Evolutionary conservation across 305 asterid species (phyloP), one percentile per base, ranked within the genome.

Genomic region (Ilex paraguariensis): DNA sequence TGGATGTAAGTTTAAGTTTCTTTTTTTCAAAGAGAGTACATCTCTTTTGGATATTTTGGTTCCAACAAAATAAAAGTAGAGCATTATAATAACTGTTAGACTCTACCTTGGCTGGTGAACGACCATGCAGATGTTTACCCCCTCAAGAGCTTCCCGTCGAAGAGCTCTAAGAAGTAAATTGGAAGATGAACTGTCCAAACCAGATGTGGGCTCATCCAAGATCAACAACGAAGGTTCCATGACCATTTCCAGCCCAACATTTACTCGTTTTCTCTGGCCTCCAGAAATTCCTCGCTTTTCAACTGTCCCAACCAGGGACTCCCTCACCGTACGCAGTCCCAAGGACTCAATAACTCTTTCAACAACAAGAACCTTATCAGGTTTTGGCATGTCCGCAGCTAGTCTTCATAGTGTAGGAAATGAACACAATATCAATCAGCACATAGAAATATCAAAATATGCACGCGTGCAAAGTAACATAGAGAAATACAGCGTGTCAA

Each of bases 131-230:
- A 94, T 79, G 73, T 84, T 90, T 62, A 94, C 99, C 59, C 99
- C 99, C 85, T 94, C 99, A 68, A 90, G 91, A 75, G 99, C 92
- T 81, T 94, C 99, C n/a, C 99, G 95, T 66, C 93, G 77, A 68
- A 94, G 99, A 73, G 99, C 99, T 80, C 73, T 85, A 63, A 94
- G 87, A 73, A 94, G 99, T 81, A 94, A 85, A 74, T 81, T 83
- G 78, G 99, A 94, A 65, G 99, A 94, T 56, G 99, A 74, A 77
- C 99, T 94, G 75, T 94, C 99, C 71, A 94, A 81, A 68, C 99
- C 99, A 53, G 99, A 90, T 39, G 99, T 94, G 56, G 99, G 99
- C 81, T 94, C 99, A 62, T 94, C 99, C 87, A 94, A 82, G 73
- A 94, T 94, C 64, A 94, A 79, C 54, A 94, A 71, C 56, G 99